Conservation (phyloP, 805 yeast species). For the Metschnikowia koreensis region DNA sequence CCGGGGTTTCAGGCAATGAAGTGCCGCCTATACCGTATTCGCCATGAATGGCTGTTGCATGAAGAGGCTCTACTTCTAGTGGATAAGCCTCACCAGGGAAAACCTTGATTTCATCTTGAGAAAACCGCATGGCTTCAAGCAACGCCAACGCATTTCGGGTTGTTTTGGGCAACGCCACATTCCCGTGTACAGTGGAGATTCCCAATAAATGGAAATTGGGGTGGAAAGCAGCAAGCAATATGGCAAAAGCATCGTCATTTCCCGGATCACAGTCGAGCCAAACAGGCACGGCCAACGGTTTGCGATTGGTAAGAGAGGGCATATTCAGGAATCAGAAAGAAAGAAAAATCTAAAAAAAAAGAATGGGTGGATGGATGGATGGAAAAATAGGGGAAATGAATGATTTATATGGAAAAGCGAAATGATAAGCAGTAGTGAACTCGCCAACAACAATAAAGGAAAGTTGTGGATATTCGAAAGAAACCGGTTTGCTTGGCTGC, state of each 20-base stretch:
- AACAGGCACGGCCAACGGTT: slow-evolving; percentile 45
- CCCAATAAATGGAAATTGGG: slow-evolving; percentile 62
- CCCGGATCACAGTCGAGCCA: slow-evolving; percentile 96
- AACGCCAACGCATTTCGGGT: slow-evolving; percentile 68
- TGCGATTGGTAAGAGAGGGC: slow-evolving; percentile 3
- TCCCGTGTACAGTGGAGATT: slow-evolving; percentile 75
- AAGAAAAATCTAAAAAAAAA: too few relatives aligned
- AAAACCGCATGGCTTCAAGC: slow-evolving; percentile 51
- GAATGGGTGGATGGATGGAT: too few relatives aligned
- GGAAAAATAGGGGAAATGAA: too few relatives aligned
- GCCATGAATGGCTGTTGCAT: slow-evolving; percentile 72
- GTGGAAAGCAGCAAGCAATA: slow-evolving; percentile 59
- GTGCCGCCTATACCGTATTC: slow-evolving; percentile 77
- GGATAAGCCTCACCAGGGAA: slow-evolving; percentile 66
- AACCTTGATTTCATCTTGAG: slow-evolving; percentile 53
- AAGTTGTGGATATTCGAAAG: not conserved
- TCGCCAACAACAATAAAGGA: not conserved
- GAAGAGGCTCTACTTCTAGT: slow-evolving; percentile 44
- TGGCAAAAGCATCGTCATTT: slow-evolving; percentile 81
- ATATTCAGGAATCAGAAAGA: not conserved
- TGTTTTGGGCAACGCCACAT: slow-evolving; percentile 61
- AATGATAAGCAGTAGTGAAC: too few relatives aligned
- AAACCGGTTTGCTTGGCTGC: not conserved
- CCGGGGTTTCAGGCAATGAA: slow-evolving; percentile 50
- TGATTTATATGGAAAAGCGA: too few relatives aligned